phyloP scores from a whole-genome alignment of 495 filamentous ascomycete species.

The Podospora australis region DNA sequence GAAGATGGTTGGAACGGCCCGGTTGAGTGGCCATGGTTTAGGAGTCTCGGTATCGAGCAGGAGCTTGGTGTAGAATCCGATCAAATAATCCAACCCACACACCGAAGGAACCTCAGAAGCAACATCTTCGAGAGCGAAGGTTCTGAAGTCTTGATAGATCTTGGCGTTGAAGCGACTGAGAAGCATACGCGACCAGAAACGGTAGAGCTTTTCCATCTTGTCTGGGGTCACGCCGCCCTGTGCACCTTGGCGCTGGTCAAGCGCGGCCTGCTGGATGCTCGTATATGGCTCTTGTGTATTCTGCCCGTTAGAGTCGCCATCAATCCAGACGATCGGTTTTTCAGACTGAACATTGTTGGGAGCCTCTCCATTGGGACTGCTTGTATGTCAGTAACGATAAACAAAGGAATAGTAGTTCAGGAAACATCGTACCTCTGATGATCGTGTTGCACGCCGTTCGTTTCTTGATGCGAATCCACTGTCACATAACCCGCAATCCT shows the following conservation, averaged over 20 bases:
- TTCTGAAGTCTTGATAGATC: slow-evolving; percentile 77
- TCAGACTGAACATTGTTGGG: not conserved
- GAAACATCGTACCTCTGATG: not conserved
- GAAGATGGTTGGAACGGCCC: slow-evolving; percentile 22
- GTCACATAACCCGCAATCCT: slow-evolving; percentile 17
- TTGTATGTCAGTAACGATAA: not conserved
- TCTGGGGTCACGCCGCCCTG: slow-evolving; percentile 36
- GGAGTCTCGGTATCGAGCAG: slow-evolving; percentile 16
- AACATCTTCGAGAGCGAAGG: slow-evolving; percentile 62
- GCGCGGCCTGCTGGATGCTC: slow-evolving; percentile 49
- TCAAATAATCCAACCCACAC: slow-evolving; percentile 20
- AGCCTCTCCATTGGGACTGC: slow-evolving; percentile 9
- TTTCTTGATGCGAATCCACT: not conserved
- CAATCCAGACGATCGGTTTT: slow-evolving; percentile 11
- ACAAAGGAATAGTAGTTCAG: not conserved
- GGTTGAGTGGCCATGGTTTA: slow-evolving; percentile 26
- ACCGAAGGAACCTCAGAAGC: slow-evolving; percentile 17
- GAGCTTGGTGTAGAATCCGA: slow-evolving; percentile 25
- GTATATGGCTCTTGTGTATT: slow-evolving; percentile 51
- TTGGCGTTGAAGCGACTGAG: slow-evolving; percentile 65
- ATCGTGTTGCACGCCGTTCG: no score
- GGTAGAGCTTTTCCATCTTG: slow-evolving; percentile 63
- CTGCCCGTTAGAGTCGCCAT: slow-evolving; percentile 19
- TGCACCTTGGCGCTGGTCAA: slow-evolving; percentile 49
- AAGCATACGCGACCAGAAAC: slow-evolving; percentile 76